Base-by-base conservation (phyloP, 176 grass and related monocot species). In the Carex littledalei region DNA sequence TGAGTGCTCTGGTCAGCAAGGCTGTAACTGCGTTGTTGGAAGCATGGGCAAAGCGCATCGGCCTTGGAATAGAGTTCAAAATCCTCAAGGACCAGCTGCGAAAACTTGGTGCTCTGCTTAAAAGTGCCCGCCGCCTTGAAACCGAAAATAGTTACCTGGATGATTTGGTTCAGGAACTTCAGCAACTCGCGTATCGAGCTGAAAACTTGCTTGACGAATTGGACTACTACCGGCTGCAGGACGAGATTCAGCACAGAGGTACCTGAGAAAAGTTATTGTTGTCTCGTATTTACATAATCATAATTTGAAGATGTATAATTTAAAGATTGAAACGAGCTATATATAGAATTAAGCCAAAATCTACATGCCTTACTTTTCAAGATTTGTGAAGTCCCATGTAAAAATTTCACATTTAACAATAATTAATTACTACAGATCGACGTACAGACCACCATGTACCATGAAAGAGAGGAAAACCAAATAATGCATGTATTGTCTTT, bases 211-310 rank as follows among this genome's bases (percentile, higher is more conserved):
- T 86, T 0, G 85, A 86, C 72, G 14, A 86, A 78, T 22, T 86
- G 10, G 83, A 85, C 67, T 85, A 85, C 83, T 85, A 73, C 72
- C 84, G 84, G 17, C 74, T 86, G 59, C 43, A 79, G 72, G 71
- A 85, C 10, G 2, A 62, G 50, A 76, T 87, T 10, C 35, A 81
- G 0, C 57, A n/a, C 0, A 60, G 57, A 60, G 57, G 57, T 60
- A 60, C 57, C 17, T 8, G 5, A n/a, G 7, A 20, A 60, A 60
- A 60, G 5, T 60, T 60, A 60, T 60, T n/a, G 16, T 60, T 60
- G 4, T 60, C 57, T 60, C 57, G n/a, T 60, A 60, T 18, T 60
- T 20, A 60, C 4, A 15, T 17, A 60, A 60, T 60, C 17, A 60
- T 60, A 24, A 24, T 24, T 24, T 24, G 24, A 24, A 24, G 24